phyloP scores from a whole-genome alignment of 768 basidiomycete genomes.

The Crassisporium funariophilum region DNA sequence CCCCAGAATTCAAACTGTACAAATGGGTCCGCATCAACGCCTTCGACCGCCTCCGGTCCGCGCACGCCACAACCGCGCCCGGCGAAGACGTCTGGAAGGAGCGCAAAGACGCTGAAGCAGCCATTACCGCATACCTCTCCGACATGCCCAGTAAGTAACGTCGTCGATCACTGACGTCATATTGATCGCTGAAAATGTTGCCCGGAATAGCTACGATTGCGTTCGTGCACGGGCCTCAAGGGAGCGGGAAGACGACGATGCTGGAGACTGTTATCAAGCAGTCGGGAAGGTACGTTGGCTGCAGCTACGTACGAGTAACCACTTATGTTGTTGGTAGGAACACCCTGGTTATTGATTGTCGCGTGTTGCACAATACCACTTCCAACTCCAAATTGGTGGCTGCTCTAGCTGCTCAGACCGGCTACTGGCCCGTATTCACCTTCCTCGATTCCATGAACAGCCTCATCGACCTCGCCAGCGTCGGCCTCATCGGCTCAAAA shows the following conservation, averaged over 20 bases:
- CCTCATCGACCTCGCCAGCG: constrained; percentile 87
- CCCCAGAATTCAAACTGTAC: constrained; percentile 66
- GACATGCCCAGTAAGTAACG: constrained; percentile 71
- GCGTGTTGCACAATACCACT: constrained; percentile 64
- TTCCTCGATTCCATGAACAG: constrained; percentile 80
- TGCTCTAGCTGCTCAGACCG: constrained; percentile 77
- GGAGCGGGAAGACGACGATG: constrained; percentile 75
- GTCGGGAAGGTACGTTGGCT: constrained; percentile 35
- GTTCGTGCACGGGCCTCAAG: constrained; percentile 83
- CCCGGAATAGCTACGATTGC: constrained; percentile 60
- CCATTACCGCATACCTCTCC: constrained; percentile 68
- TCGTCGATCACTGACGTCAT: neutral
- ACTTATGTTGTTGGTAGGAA: constrained; percentile 38
- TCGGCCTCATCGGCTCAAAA: constrained; percentile 96
- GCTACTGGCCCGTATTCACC: constrained; percentile 88
- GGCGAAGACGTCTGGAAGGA: constrained; percentile 77
- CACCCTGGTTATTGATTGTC: constrained; percentile 82
- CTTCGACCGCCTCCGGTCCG: constrained; percentile 44
- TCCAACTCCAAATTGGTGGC: constrained; percentile 72
- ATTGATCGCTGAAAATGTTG: constrained; percentile 4
- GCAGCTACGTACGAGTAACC: neutral
- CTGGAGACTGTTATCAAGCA: constrained; percentile 54
- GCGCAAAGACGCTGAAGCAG: constrained; percentile 71
- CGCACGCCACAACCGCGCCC: constrained; percentile 25
- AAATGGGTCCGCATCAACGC: constrained; percentile 74